Conservation (phyloP, 176 grass and related monocot species). For the Echinochloa phyllopogon region DNA sequence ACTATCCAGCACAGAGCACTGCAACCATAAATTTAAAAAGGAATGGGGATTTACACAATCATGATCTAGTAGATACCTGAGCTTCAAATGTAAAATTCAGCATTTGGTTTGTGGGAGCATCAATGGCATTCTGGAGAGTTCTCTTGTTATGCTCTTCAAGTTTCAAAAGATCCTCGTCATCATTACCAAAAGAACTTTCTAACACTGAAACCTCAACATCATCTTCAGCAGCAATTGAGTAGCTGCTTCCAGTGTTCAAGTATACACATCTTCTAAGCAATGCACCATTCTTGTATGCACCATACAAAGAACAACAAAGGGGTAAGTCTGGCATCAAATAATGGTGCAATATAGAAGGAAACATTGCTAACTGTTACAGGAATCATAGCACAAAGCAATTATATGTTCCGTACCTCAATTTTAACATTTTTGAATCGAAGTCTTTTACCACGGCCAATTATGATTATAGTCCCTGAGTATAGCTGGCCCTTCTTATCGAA, state of each 20-base stretch:
- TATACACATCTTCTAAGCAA: conserved; percentile 87
- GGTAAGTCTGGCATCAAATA: conserved; percentile 17
- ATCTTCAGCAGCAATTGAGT: conserved; percentile 80
- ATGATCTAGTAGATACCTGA: conserved; percentile 61
- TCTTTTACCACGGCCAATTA: conserved; percentile 79
- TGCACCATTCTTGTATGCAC: conserved; percentile 69
- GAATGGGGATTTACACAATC: not conserved
- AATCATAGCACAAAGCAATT: conserved; percentile 33
- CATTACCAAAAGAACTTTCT: conserved; percentile 57
- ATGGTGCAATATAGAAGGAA: not conserved
- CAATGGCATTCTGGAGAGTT: conserved; percentile 43
- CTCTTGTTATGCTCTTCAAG: conserved; percentile 54
- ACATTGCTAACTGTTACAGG: not conserved
- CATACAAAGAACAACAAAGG: conserved; percentile 31
- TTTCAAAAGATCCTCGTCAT: conserved; percentile 50
- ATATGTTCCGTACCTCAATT: conserved; percentile 72
- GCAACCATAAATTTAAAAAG: not conserved
- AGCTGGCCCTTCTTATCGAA: conserved; percentile 75
- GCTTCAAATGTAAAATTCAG: conserved; percentile 91
- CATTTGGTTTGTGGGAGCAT: conserved; percentile 55
- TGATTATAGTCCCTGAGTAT: conserved; percentile 75
- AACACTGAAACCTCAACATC: conserved; percentile 86
- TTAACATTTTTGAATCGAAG: conserved; percentile 96
- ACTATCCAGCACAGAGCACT: not conserved
- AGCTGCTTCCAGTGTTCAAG: conserved; percentile 89